phyloP scores from a whole-genome alignment of 805 yeast genomes.

The Nakazawaea wyomingensis region DNA sequence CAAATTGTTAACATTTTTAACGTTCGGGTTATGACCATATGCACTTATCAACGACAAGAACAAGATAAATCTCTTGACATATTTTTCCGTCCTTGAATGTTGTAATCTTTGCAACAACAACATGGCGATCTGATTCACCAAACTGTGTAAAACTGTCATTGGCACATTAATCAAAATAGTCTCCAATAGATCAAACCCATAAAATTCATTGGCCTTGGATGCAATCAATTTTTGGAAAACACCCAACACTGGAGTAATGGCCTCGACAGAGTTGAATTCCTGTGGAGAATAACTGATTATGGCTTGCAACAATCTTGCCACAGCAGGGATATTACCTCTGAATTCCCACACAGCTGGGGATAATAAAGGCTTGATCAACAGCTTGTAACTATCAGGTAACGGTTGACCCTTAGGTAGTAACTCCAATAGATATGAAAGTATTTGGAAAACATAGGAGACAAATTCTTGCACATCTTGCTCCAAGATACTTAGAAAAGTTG shows the following conservation, averaged over 20 bases:
- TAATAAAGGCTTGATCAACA: conserved; percentile 72
- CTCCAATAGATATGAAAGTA: conserved; percentile 76
- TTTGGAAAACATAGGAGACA: conserved; percentile 87
- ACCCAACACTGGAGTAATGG: conserved; percentile 79
- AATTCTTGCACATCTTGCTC: conserved; percentile 90
- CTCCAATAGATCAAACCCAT: conserved; percentile 83
- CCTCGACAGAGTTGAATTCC: conserved; percentile 31
- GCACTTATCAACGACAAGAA: conserved; percentile 41
- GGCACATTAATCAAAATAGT: conserved; percentile 58
- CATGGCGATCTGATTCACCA: conserved; percentile 65
- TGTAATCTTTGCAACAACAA: conserved; percentile 78
- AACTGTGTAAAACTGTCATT: conserved; percentile 41
- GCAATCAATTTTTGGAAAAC: conserved; percentile 93
- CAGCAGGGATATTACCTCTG: conserved; percentile 90
- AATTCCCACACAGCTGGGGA: conserved; percentile 94
- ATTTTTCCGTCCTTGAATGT: conserved; percentile 76
- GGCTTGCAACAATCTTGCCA: conserved; percentile 71
- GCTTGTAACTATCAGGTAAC: conserved; percentile 62
- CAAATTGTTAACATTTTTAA: conserved; percentile 16
- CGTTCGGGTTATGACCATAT: conserved; percentile 24
- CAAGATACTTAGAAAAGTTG: conserved; percentile 58
- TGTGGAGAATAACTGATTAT: conserved; percentile 48
- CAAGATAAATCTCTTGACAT: conserved; percentile 61
- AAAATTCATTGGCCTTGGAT: conserved; percentile 71
- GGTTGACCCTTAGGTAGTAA: conserved; percentile 40